These are phyloP conservation scores for Eutrema salsugineum DNA, from an alignment of 441 rosid genomes.

Conservation along the genomic window DNA sequence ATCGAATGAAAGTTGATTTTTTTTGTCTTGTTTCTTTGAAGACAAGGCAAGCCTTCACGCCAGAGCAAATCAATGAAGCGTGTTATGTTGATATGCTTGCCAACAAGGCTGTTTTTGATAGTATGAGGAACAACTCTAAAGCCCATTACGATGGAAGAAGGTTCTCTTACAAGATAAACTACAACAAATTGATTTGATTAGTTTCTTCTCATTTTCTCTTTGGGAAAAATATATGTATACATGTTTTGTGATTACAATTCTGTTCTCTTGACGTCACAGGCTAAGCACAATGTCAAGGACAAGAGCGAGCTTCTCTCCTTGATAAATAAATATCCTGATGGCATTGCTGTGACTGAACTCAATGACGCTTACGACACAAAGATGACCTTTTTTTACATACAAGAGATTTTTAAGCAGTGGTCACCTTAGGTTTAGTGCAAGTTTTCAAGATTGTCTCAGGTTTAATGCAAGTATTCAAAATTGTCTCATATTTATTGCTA, in stretches of 20 bases:
- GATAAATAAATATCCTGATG: slow-evolving; percentile 56
- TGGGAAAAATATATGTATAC: background rate
- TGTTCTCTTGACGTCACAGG: slow-evolving; percentile 12
- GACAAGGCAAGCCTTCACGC: slow-evolving; percentile 67
- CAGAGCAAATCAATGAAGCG: slow-evolving; percentile 78
- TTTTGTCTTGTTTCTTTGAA: slow-evolving; percentile 25
- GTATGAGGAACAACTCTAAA: slow-evolving; percentile 77
- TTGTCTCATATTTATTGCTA: too few species aligned
- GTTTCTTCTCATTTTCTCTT: background rate
- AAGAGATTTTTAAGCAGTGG: too few species aligned
- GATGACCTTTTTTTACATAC: too few species aligned
- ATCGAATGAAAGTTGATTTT: background rate
- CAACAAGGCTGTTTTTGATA: slow-evolving; percentile 86
- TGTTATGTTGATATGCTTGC: slow-evolving; percentile 65
- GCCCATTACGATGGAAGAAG: slow-evolving; percentile 72
- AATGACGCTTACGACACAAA: slow-evolving; percentile 58
- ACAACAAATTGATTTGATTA: background rate
- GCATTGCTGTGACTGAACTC: slow-evolving; percentile 75
- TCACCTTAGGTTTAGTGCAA: too few species aligned
- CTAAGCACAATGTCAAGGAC: slow-evolving; percentile 76
- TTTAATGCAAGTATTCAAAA: too few species aligned
- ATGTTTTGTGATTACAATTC: background rate
- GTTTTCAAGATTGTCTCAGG: background rate
- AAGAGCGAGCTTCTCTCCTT: slow-evolving; percentile 59
- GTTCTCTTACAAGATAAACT: slow-evolving; percentile 81